Evolutionary conservation across 768 basidiomycete genomes (phyloP), one percentile per base, ranked within the genome.

Genomic region (Agrocybe praecox): DNA sequence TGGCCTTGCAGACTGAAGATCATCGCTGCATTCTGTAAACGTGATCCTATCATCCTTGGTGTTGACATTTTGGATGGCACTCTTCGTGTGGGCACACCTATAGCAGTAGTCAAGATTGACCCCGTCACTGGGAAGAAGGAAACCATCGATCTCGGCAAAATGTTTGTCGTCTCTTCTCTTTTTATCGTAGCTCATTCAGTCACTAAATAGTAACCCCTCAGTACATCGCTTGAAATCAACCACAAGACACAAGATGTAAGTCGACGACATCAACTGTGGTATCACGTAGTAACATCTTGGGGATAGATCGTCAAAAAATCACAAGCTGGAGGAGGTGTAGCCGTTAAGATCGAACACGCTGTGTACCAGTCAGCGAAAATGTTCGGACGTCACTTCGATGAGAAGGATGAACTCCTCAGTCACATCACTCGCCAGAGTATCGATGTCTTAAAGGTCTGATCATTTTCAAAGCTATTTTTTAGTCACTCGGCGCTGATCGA

Each of bases 311-410:
- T 98, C 64, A 98, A 97, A 78, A 96, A 93, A 74, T 80, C 87
- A 2, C 94, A 98, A 71, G 87, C 92, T n/a, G 96, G 94, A 65
- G 96, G 83, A 47, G 96, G 97, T 67, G 96, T 98, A 14, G 96
- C 97, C 0, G 92, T 98, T 64, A 99, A 98, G 82, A 98, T 98
- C 58, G 97, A 98, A 72, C 92, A 96, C 70, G 96, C 95, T 3
- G 89, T 96, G 11, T 95, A 98, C 72, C 91, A 98, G 74, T 90
- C 91, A 22, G 87, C 94, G 24, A 96, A 95, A 74, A 89, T 94
- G 87, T 98, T 91, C 68, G 95, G 96, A 6, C 86, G 96, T 62
- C 96, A 98, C 74, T 98, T 95, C 67, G 90, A 92, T 65, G 96
- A 98, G 46, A 92, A 96, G 74, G 96, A 98, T 69, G 97, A 98